These are phyloP conservation scores for Ogataea hybrid DNA, from an alignment of 1,139 yeast genomes.

Conservation along the genomic window DNA sequence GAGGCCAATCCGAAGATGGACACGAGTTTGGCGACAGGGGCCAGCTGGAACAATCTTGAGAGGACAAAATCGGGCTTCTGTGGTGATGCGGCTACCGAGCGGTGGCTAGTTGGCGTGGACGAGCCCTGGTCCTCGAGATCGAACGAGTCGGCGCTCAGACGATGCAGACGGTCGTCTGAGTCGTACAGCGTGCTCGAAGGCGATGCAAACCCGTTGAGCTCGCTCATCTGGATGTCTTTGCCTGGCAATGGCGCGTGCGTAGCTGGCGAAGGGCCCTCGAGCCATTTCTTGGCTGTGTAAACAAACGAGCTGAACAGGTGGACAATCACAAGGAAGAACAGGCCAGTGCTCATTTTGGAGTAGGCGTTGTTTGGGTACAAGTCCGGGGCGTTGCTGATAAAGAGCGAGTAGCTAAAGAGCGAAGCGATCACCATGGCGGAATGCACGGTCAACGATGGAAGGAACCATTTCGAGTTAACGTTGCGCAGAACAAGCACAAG, in stretches of 20 bases:
- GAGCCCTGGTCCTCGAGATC: slow-evolving; percentile 21
- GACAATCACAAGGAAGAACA: slow-evolving; percentile 48
- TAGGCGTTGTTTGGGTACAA: slow-evolving; percentile 80
- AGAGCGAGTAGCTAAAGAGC: slow-evolving; percentile 56
- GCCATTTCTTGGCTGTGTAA: slow-evolving; percentile 42
- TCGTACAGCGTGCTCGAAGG: slow-evolving; percentile 44
- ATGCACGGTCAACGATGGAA: slow-evolving; percentile 56
- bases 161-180: slow-evolving; percentile 16
- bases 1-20: slow-evolving; percentile 39
- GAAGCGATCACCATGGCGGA: slow-evolving; percentile 46
- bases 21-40: slow-evolving; percentile 34
- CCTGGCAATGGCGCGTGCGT: slow-evolving; percentile 30
- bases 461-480: slow-evolving; percentile 53
- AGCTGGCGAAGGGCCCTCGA: slow-evolving; percentile 37
- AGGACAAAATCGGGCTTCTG: slow-evolving; percentile 30
- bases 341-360: slow-evolving; percentile 58
- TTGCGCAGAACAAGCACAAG: slow-evolving; percentile 63
- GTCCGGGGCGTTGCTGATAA: slow-evolving; percentile 58
- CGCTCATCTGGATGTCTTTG: slow-evolving; percentile 19
- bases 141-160: slow-evolving; percentile 23
- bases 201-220: slow-evolving; percentile 23
- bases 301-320: slow-evolving; percentile 57
- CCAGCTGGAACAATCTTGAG: slow-evolving; percentile 32
- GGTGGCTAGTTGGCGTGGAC: not conserved
- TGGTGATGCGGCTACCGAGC: slow-evolving; percentile 7